Base-by-base conservation (phyloP, 108 stramenopile genomes). In the Cyclotella cryptica region DNA sequence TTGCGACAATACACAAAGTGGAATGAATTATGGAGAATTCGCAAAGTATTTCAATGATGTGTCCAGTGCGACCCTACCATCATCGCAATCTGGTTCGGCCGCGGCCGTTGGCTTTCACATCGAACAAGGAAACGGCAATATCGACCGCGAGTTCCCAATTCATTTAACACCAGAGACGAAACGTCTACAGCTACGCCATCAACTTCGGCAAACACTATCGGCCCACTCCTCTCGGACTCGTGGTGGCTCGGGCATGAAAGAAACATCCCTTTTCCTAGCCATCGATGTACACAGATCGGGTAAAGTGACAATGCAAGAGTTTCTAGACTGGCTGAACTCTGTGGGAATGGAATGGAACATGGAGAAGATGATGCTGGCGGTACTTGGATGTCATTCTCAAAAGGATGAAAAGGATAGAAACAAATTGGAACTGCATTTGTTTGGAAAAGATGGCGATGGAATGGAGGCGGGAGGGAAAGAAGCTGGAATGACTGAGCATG, bases 271-370 rank as follows among this genome's bases (percentile, higher is more conserved):
- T 29, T 81, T 75, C 54, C 60, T 81, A 5, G 69, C 75, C 5
- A 81, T 81, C 9, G 80, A 81, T 39, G 80, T 71, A 3, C 75
- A 81, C 46, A 69, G 67, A 43, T 81, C 80, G 29, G 74, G 74
- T 13, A 69, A 70, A 44, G 69, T 81, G 21, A 81, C 75, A 35
- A 76, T 77, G 80, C 69, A 51, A 71, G 75, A 81, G 26, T 63
- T 81, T 19, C 35, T 76, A 21, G 75, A 75, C 21, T 81, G 80
- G 80, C 21, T 77, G 22, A 70, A 76, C 21, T 45, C 65, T 28
- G 69, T 76, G 17, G 80, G 74, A 30, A 76, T 81, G 73, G 67
- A 27, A 8, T 77, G 75, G 80, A 35, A 69, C 8, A 65, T 77
- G 41, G 60, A 76, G 9, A 49, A 81, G 22, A 40, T 81, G 13